phyloP scores from a whole-genome alignment of 2,329 filamentous ascomycete genomes.

The Venturia nashicola region DNA sequence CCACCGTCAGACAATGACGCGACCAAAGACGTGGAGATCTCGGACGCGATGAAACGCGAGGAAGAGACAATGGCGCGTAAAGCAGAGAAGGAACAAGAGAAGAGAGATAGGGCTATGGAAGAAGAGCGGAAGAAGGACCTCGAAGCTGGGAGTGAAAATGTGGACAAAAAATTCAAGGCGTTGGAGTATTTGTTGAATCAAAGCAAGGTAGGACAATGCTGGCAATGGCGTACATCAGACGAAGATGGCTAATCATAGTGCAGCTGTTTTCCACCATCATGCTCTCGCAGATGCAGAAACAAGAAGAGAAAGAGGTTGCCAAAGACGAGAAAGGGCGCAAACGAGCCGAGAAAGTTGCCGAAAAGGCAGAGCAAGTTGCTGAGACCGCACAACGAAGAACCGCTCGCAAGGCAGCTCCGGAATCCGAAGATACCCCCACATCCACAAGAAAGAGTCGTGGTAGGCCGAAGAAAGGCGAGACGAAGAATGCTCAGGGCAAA shows the following conservation, averaged over 20 bases:
- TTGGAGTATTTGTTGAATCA: constrained; percentile 40
- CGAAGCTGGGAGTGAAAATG: constrained; percentile 29
- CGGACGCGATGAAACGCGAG: constrained; percentile 31
- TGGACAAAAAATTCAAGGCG: constrained; percentile 40
- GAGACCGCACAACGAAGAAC: constrained; percentile 33
- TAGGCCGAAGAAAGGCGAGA: constrained; percentile 24
- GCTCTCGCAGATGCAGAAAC: constrained; percentile 39
- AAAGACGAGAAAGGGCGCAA: constrained; percentile 33
- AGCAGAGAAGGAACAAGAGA: constrained; percentile 31
- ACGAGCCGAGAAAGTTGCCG: constrained; percentile 32
- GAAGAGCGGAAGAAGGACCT: constrained; percentile 34
- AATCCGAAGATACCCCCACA: constrained; percentile 8
- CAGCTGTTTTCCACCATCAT: constrained; percentile 38
- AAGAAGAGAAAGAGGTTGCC: constrained; percentile 34
- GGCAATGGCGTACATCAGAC: neutral
- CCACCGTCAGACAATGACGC: constrained; percentile 5
- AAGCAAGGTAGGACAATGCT: constrained; percentile 27
- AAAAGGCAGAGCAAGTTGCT: constrained; percentile 33
- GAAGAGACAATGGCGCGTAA: constrained; percentile 32
- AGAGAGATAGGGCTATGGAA: constrained; percentile 30
- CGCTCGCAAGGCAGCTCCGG: constrained; percentile 23
- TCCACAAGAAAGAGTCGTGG: constrained; percentile 17
- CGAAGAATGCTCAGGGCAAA: constrained; percentile 20
- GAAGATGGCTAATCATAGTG: neutral
- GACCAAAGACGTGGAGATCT: neutral